Evolutionary conservation across 1,284 basidiomycete species (phyloP).

Genomic region (Moniliophthora roreri): DNA sequence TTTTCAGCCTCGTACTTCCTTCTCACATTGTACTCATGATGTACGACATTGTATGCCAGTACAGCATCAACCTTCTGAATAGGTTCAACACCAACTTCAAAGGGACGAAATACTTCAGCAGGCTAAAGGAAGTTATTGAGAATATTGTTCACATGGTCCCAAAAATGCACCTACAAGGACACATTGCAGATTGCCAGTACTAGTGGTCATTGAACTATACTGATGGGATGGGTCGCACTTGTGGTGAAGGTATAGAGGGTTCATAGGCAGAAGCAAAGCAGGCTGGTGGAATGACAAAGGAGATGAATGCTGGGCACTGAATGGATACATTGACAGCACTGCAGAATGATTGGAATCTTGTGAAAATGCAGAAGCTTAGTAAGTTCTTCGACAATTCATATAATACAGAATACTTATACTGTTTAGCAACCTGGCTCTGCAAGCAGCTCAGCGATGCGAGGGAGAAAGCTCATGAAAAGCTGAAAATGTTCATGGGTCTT

Average conservation of each 20-base stretch:
- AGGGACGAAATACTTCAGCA: neutral
- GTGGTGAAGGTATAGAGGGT: constrained; percentile 6
- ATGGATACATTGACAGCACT: constrained; percentile 24
- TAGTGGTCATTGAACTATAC: constrained; percentile 5
- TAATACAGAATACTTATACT: too few species aligned
- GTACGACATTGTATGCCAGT: constrained; percentile 7
- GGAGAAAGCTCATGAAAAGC: too few species aligned
- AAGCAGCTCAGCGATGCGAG: too few species aligned
- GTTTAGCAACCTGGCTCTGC: too few species aligned
- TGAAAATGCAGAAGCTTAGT: constrained; percentile 19
- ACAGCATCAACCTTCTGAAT: neutral
- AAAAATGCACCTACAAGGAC: constrained; percentile 6
- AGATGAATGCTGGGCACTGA: constrained; percentile 23
- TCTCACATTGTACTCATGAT: neutral
- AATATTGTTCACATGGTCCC: neutral
- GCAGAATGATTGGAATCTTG: constrained; percentile 25
- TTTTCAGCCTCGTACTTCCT: neutral
- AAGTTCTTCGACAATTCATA: neutral
- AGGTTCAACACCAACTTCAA: neutral
- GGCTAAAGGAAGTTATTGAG: neutral
- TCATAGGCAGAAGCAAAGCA: constrained; percentile 8
- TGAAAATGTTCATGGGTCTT: too few species aligned
- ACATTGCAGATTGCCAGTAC: constrained; percentile 3
- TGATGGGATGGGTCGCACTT: neutral
- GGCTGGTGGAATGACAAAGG: constrained; percentile 17